phyloP scores from a whole-genome alignment of 495 filamentous ascomycete species.

The Neurospora hispaniola region DNA sequence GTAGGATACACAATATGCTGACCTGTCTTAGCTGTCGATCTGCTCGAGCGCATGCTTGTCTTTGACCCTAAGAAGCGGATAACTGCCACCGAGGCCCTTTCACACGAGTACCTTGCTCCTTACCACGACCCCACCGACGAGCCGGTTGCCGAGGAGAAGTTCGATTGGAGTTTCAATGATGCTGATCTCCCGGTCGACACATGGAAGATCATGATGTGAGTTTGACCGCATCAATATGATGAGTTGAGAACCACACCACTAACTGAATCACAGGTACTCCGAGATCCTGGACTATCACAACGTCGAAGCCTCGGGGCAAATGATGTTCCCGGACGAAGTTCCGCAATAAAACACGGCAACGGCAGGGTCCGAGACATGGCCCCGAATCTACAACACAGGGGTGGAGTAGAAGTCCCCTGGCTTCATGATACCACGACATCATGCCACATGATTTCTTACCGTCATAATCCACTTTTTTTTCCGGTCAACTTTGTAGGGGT shows the following conservation, averaged over 20 bases:
- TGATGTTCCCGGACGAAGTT: conserved; percentile 19
- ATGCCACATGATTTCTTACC: conserved; percentile 8
- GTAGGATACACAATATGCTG: neutral
- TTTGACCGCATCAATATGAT: neutral
- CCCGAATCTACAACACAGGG: neutral
- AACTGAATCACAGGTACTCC: conserved; percentile 65
- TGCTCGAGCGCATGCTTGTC: conserved; percentile 93
- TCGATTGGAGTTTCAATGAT: conserved; percentile 99
- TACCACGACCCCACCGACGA: conserved; percentile 98
- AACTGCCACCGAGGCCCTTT: conserved; percentile 70
- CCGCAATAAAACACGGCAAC: conserved; percentile 22
- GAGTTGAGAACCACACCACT: neutral
- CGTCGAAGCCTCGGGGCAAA: conserved; percentile 49
- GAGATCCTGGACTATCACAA: conserved; percentile 99
- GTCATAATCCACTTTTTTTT: neutral
- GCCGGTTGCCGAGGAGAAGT: conserved; percentile 92
- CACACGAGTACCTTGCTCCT: conserved; percentile 86
- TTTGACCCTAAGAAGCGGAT: conserved; percentile 92
- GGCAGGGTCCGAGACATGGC: neutral
- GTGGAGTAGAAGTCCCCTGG: conserved; percentile 5
- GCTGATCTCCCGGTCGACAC: conserved; percentile 95
- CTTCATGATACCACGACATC: conserved; percentile 12
- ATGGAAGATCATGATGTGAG: conserved; percentile 99
- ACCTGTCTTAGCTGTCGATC: conserved; percentile 63
- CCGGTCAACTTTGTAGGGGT: neutral